Evolutionary conservation across 257 asterid genomes (phyloP), one percentile per base, ranked within the genome.

Genomic region (Linderniella brevidens): DNA sequence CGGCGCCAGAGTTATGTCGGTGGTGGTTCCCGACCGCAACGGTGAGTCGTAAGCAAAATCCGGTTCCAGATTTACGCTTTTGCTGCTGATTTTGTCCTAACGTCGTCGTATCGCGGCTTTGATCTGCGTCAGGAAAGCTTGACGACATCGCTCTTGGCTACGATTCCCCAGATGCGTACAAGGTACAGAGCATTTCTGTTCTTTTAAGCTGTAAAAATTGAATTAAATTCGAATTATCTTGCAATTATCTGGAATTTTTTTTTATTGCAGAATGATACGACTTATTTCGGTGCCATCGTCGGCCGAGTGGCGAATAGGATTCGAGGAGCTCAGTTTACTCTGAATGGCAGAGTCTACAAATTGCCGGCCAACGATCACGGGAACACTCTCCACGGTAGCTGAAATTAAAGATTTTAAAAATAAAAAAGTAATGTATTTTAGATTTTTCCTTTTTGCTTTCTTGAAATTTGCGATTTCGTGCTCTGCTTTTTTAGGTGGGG

Each of bases 281-380:
- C 77, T 46, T 87, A 79, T 48, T 87, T 87, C 20, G 97, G 97
- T 12, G 93, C 70, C 9, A 46, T 87, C 0, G 62, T 87, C 15
- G 97, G 97, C 0, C 82, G 97, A 9, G 95, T 87, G 9, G 95
- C 95, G 3, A 87, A 87, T 38, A 49, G 95, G 35, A 80, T 87
- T 47, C 86, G 90, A 44, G 79, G 80, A 7, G 90, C 95, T n/a
- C 12, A 65, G 7, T 87, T 87, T 67, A 55, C 60, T 15, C 35
- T 83, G 49, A 51, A 78, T 55, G 93, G 92, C 9, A 65, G 51
- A 8, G 45, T 42, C 16, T 83, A 87, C 63, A 68, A 54, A 4
- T 47, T 80, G 41, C 79, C 92, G 14, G 71, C 73, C 4, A 87
- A 87, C 53, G 90, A 87, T 53, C 75, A 76, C 59, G 93, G 93